Evolutionary conservation across 192 early-diverging fungal species (phyloP).

Genomic region (Spinellus fusiger): DNA sequence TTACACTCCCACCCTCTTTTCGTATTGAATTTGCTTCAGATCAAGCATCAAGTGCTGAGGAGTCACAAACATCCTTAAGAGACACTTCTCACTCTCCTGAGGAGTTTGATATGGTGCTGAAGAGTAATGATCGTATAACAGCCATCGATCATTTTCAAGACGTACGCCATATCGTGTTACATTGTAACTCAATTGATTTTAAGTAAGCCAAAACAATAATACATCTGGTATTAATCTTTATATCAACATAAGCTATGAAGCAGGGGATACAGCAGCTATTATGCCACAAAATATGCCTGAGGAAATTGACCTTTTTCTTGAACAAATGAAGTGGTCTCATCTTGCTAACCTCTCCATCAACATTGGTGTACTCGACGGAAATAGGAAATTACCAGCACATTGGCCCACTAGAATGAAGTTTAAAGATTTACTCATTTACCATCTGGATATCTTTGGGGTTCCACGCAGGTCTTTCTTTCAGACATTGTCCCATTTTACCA

Average conservation of each 20-base stretch:
- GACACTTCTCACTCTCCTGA: slow-evolving; percentile 11
- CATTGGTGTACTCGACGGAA: slow-evolving; percentile 34
- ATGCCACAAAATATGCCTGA: slow-evolving; percentile 61
- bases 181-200: slow-evolving; percentile 23
- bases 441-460: slow-evolving; percentile 81
- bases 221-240: neutral
- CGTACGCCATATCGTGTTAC: slow-evolving; percentile 78
- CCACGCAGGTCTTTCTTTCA: slow-evolving; percentile 92
- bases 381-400: slow-evolving; percentile 43
- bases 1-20: slow-evolving; percentile 33
- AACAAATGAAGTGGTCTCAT: slow-evolving; percentile 61
- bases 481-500: slow-evolving; percentile 74
- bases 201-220: neutral
- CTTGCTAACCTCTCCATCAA: slow-evolving; percentile 57
- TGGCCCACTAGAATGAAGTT: slow-evolving; percentile 57
- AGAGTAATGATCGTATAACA: slow-evolving; percentile 67
- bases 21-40: slow-evolving; percentile 38
- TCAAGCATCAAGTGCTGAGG: neutral
- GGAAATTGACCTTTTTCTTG: slow-evolving; percentile 69
- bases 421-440: slow-evolving; percentile 63
- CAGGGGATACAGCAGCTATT: slow-evolving; percentile 81
- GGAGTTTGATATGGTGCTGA: slow-evolving; percentile 33
- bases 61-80: slow-evolving; percentile 1
- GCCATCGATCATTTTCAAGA: slow-evolving; percentile 83
- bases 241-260: slow-evolving; percentile 43